Evolutionary conservation across 2,329 filamentous ascomycete genomes (phyloP), one percentile per base, ranked within the genome.

Genomic region (Magnaporthales sp.): DNA sequence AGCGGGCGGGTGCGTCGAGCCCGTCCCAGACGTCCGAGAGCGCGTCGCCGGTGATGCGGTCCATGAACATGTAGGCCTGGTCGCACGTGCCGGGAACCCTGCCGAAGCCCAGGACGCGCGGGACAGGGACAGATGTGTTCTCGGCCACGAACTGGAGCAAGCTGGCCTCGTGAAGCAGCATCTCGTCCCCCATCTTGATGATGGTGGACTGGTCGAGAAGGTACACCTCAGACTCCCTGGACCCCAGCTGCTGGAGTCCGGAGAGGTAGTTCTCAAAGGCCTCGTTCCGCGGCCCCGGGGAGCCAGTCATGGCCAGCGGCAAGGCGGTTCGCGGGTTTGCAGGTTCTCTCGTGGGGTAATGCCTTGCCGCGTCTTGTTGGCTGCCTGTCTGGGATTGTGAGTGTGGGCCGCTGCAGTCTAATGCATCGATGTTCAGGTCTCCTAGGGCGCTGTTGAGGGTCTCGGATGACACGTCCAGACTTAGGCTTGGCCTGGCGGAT

Each of bases 21-120:
- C n/a, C 9, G 64, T 66, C 54, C 64, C 64, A 65, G 11, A 54
- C 58, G 5, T 51, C 26, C 9, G 46, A 31, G 6, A 67, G 24
- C 19, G 29, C 29, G 11, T 22, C 26, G 4, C 66, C 66, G 0
- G 24, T 64, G 26, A 66, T 22, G 7, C 63, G 56, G 9, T 67
- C 65, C 67, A 68, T 69, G 5, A 68, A 51, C 27, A 68, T 68
- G 27, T 67, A 68, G 13, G 54, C 54, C 54, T 24, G 38, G 15
- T 26, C 15, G 54, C 58, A 54, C 1, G 51, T 64, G 3, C 29
- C 62, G n/a, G 58, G 66, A 1, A 61, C 54, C 30, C 65, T 66
- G 9, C 67, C 26, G 19, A 64, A 69, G 56, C 66, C 51, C 10
- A 60, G 58, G 6, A 68, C 62, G 8, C 58, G 38, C 3, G 68